Percentiles rank a stretch among this genome's conserved stretches.
Conservation (phyloP, 371 early-diverging fungal genomes). For the Paraphysoderma sedebokerense region DNA sequence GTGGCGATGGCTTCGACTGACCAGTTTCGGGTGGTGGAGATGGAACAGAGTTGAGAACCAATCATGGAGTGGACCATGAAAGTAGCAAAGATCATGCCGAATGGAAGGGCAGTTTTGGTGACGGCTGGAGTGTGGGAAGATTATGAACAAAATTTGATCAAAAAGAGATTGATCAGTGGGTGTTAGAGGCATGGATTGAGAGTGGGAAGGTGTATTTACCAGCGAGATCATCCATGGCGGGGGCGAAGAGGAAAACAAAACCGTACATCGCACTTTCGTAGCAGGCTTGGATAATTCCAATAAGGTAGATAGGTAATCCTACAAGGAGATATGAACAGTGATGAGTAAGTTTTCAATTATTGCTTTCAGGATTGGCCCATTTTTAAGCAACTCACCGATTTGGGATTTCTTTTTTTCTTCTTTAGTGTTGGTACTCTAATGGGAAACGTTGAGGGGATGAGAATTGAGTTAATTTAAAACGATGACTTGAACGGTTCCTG, state of each 20-base stretch:
- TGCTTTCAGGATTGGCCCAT: conserved; percentile 3
- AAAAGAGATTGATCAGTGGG: background rate
- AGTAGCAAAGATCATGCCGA: conserved; percentile 19
- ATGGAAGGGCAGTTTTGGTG: conserved; percentile 9
- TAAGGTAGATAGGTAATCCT: conserved; percentile 11
- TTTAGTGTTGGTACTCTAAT: too few relatives aligned
- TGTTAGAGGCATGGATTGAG: background rate
- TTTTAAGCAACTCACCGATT: background rate
- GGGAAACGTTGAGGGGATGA: too few relatives aligned
- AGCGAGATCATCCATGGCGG: conserved; percentile 11
- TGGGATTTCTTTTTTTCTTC: too few relatives aligned
- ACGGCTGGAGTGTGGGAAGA: background rate
- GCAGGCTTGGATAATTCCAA: conserved; percentile 19
- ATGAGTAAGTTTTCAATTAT: background rate
- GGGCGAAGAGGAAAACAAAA: conserved; percentile 24
- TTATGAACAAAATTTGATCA: background rate
- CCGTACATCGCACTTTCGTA: conserved; percentile 27
- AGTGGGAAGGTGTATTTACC: background rate
- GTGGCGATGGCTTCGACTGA: background rate
- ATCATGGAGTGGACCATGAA: conserved; percentile 26
- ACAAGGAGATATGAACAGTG: background rate
- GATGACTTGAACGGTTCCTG: too few relatives aligned
- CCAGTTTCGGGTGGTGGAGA: background rate
- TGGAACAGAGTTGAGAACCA: conserved; percentile 14
- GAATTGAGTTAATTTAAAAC: too few relatives aligned